phyloP scores from a whole-genome alignment of 208 protist genomes.

The Leishmania gerbilli region DNA sequence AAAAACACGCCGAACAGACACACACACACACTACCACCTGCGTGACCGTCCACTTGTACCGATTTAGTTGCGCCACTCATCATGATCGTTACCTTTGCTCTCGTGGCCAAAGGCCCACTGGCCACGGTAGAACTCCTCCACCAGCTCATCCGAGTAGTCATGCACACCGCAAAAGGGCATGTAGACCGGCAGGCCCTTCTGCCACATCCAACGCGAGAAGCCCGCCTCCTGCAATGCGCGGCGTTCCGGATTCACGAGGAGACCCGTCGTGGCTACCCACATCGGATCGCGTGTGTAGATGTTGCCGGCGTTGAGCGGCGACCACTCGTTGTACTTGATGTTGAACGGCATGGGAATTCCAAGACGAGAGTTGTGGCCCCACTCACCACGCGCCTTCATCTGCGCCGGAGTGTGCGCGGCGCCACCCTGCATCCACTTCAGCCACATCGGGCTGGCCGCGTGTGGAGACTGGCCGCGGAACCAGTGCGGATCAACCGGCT shows the following conservation, averaged over 20 bases:
- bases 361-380: conserved; percentile 84
- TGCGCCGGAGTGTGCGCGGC: conserved; percentile 86
- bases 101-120: conserved; percentile 83
- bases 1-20: background rate
- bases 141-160: conserved; percentile 87
- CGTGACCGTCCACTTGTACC: background rate
- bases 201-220: conserved; percentile 84
- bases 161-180: conserved; percentile 91
- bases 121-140: conserved; percentile 92
- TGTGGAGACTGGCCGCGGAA: conserved; percentile 81
- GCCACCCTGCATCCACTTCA: conserved; percentile 87
- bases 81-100: conserved; percentile 90
- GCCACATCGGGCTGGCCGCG: conserved; percentile 68
- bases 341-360: conserved; percentile 83
- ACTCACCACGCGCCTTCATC: conserved; percentile 87
- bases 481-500: conserved; percentile 86
- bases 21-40: background rate
- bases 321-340: conserved; percentile 84
- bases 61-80: conserved; percentile 85
- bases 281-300: conserved; percentile 80
- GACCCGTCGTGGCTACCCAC: conserved; percentile 71
- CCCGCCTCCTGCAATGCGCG: conserved; percentile 79
- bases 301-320: conserved; percentile 64
- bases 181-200: conserved; percentile 83
- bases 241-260: conserved; percentile 82